A percentile compares a stretch with the other conserved stretches of the same genome.
phyloP scores from a whole-genome alignment of 164 flowering plant species.

The Vitis rupestris region DNA sequence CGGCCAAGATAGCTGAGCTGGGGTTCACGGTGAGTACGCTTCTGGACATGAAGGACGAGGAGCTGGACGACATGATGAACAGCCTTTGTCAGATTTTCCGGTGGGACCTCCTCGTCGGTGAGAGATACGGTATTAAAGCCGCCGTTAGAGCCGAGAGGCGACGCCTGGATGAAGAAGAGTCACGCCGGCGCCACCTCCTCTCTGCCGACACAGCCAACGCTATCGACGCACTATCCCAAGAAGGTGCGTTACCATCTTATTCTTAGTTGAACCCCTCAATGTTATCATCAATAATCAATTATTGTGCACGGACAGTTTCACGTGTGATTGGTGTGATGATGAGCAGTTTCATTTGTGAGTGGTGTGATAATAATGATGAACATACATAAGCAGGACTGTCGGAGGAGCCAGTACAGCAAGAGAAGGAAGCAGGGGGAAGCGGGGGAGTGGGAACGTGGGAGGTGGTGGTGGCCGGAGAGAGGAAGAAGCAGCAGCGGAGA shows the following conservation, averaged over 20 bases:
- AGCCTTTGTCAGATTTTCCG: conserved; percentile 76
- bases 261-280: too few relatives aligned
- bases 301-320: too few relatives aligned
- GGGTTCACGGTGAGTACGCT: conserved; percentile 93
- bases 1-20: conserved; percentile 84
- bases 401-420: conserved; percentile 84
- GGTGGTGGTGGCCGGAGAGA: conserved; percentile 21
- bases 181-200: conserved; percentile 43
- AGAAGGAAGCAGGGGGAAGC: conserved; percentile 65
- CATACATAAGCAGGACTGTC: conserved; percentile 56
- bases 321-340: too few relatives aligned
- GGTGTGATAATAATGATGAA: too few relatives aligned
- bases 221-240: conserved; percentile 90
- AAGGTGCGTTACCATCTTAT: conserved; percentile 44
- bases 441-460: conserved; percentile 54
- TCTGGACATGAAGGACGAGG: conserved; percentile 86
- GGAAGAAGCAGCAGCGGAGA: conserved; percentile 29
- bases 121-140: conserved; percentile 90
- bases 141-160: conserved; percentile 90
- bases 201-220: conserved; percentile 40
- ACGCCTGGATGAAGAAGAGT: conserved; percentile 65
- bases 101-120: conserved; percentile 92
- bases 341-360: too few relatives aligned
- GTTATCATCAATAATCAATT: too few relatives aligned
- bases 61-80: conserved; percentile 95